These are phyloP conservation scores for Plasmodium relictum DNA, from an alignment of 169 alveolate genomes.

Conservation along the genomic window DNA sequence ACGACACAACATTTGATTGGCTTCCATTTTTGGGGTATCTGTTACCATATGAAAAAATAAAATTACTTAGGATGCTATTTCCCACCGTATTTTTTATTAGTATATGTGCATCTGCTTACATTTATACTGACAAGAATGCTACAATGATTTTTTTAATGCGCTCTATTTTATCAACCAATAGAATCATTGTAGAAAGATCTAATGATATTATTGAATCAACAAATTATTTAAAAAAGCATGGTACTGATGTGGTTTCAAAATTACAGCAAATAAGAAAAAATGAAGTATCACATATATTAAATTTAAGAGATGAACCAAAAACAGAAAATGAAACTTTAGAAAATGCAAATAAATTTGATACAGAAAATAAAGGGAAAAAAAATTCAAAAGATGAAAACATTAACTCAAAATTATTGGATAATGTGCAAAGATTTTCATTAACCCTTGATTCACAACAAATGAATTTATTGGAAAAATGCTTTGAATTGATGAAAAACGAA, in stretches of 20 bases:
- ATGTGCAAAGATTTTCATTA: conserved; percentile 53
- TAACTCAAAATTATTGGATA: conserved; percentile 20
- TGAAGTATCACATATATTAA: background rate
- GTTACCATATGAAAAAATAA: conserved; percentile 70
- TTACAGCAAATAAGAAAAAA: conserved; percentile 63
- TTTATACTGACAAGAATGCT: conserved; percentile 72
- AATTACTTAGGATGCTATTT: conserved; percentile 61
- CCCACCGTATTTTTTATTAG: conserved; percentile 70
- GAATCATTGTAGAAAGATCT: conserved; percentile 70
- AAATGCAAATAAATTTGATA: conserved; percentile 1
- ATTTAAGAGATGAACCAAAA: conserved; percentile 5
- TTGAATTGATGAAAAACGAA: conserved; percentile 60
- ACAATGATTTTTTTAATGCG: conserved; percentile 62
- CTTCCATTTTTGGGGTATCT: conserved; percentile 63
- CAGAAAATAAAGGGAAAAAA: background rate
- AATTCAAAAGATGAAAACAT: conserved; percentile 24
- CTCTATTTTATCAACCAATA: conserved; percentile 63
- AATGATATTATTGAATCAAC: conserved; percentile 62
- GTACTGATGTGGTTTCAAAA: conserved; percentile 40
- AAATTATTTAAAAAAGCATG: conserved; percentile 68
- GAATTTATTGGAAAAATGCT: conserved; percentile 64
- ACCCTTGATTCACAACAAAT: conserved; percentile 74
- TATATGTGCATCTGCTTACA: conserved; percentile 58
- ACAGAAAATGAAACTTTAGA: conserved; percentile 15
- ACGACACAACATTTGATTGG: conserved; percentile 77